These are phyloP conservation scores for Daldinia bambusicola DNA, from an alignment of 495 filamentous ascomycete genomes.

Conservation along the genomic window DNA sequence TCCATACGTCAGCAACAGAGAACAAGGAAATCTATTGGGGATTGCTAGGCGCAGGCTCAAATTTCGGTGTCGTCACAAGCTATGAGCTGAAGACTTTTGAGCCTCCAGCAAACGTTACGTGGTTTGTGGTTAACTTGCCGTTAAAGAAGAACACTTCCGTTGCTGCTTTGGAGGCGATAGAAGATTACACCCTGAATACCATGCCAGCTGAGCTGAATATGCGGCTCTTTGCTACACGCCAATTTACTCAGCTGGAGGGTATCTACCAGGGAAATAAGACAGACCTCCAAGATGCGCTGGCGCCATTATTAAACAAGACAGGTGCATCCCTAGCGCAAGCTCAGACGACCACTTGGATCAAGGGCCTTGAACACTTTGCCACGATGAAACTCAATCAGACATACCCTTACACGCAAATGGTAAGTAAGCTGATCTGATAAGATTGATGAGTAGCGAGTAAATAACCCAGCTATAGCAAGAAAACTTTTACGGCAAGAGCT, in stretches of 20 bases:
- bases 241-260: constrained; percentile 56
- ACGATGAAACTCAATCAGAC: constrained; percentile 55
- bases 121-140: constrained; percentile 52
- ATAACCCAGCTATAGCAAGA: constrained; percentile 49
- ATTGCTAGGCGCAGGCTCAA: constrained; percentile 55
- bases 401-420: constrained; percentile 53
- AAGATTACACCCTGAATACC: constrained; percentile 51
- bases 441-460: constrained; percentile 22
- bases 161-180: constrained; percentile 50
- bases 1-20: constrained; percentile 53
- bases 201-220: constrained; percentile 59
- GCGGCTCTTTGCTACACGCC: constrained; percentile 54
- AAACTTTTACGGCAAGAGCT: constrained; percentile 58
- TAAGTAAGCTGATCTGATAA: constrained; percentile 30
- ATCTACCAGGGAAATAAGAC: constrained; percentile 53
- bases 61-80: constrained; percentile 55
- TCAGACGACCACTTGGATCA: constrained; percentile 55
- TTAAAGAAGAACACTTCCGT: constrained; percentile 51
- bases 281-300: constrained; percentile 49
- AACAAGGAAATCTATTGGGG: constrained; percentile 60
- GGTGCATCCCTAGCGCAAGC: constrained; percentile 48
- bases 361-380: constrained; percentile 55
- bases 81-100: constrained; percentile 58
- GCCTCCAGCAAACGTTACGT: constrained; percentile 54
- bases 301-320: constrained; percentile 51